Conservation (phyloP, 768 basidiomycete genomes). For the Tulasnella sp. region DNA sequence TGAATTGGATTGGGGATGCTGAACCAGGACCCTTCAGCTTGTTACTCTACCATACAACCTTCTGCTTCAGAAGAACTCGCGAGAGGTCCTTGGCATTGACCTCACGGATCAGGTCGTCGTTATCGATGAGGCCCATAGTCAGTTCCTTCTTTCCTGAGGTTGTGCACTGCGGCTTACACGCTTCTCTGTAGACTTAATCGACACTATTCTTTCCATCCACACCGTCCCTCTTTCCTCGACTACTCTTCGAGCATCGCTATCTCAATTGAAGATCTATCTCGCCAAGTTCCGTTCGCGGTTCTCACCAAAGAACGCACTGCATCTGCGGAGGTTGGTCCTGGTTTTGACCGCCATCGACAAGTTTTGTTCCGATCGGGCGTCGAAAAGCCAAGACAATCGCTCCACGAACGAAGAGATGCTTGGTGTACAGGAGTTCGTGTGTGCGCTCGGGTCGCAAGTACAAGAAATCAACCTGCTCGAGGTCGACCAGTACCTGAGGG, state of each 20-base stretch:
- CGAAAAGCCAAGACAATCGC: background rate
- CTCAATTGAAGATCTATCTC: slow-evolving; percentile 45
- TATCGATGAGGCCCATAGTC: slow-evolving; percentile 96
- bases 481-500: slow-evolving; percentile 72
- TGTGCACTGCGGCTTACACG: background rate
- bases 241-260: slow-evolving; percentile 57
- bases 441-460: slow-evolving; percentile 60
- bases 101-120: slow-evolving; percentile 80
- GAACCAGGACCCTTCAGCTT: slow-evolving; percentile 50
- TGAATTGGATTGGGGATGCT: slow-evolving; percentile 15
- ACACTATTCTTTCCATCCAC: slow-evolving; percentile 83
- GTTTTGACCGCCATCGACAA: slow-evolving; percentile 68
- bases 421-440: slow-evolving; percentile 62
- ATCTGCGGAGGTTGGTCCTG: slow-evolving; percentile 71
- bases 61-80: slow-evolving; percentile 71
- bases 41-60: slow-evolving; percentile 95
- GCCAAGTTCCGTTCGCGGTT: slow-evolving; percentile 46
- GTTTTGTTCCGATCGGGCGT: slow-evolving; percentile 41
- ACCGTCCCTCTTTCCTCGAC: slow-evolving; percentile 59
- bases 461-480: slow-evolving; percentile 80
- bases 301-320: slow-evolving; percentile 64
- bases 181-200: slow-evolving; percentile 64
- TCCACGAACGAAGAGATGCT: slow-evolving; percentile 53
- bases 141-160: slow-evolving; percentile 37
- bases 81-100: slow-evolving; percentile 84